Base-by-base conservation (phyloP, 2,329 filamentous ascomycete species). In the Botryotinia narcissicola region DNA sequence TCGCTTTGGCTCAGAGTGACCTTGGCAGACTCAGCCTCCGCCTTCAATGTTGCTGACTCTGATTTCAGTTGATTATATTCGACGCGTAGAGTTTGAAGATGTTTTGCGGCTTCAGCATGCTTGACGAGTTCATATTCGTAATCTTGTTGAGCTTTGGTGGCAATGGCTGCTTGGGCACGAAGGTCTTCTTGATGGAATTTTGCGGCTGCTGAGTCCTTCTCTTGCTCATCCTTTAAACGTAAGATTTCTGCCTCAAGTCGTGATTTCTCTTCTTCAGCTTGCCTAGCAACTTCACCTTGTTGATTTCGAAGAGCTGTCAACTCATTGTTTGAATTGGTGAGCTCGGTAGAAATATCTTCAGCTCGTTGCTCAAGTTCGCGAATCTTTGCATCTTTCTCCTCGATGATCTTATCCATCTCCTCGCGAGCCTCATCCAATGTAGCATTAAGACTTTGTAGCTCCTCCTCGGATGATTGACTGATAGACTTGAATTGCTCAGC, bases 91-190 rank as follows among this genome's bases (percentile, higher is more conserved):
- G 87, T 87, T 78, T 97, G 94, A 22, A 98, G 86, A 51, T 90
- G 89, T 83, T 94, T 95, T 20, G 95, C 93, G n/a, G 95, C 96
- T 77, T 98, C 94, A 2, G 95, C 95, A 83, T 99, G 96, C 84
- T 96, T 98, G 79, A 97, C 89, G 18, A 99, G 87, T 82, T 99
- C 96, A 75, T 91, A 91, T 82, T 99, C 97, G 80, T 99, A 99
- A 78, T 96, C 95, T 80, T 97, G 92, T 81, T 99, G 96, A 5
- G 96, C 94, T 81, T 94, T 93, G 71, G 94, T 91, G 3, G 96
- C 94, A 79, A 99, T 98, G 62, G 97, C 93, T 42, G 95, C 95
- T 82, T 99, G 96, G 0, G 93, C 91, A 75, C 96, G 95, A 60
- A 98, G 89, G 79, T 98, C 95, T 78, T 97, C 92, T 80, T 97